These are phyloP conservation scores for Stentor coeruleus DNA, from an alignment of 73 alveolate genomes.

Conservation along the genomic window DNA sequence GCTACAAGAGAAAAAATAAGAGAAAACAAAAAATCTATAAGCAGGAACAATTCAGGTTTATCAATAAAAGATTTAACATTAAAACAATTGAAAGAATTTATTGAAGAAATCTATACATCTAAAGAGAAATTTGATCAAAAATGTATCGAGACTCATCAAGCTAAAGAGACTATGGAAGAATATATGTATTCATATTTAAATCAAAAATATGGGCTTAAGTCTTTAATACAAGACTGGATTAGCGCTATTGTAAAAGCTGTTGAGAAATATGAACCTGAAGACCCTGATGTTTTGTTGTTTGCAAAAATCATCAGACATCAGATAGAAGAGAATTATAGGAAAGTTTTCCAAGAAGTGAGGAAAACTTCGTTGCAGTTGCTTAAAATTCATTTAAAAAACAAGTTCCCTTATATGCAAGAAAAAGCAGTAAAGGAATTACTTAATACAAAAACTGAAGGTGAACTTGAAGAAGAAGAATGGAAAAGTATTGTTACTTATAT, in stretches of 20 bases:
- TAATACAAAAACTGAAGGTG: conserved; percentile 48
- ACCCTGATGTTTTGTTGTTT: conserved; percentile 78
- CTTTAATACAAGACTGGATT: conserved; percentile 71
- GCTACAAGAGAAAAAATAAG: background rate
- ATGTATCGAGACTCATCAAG: conserved; percentile 62
- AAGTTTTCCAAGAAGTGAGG: conserved; percentile 49
- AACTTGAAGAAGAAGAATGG: conserved; percentile 66
- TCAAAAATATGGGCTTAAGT: conserved; percentile 79
- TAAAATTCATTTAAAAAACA: conserved; percentile 58
- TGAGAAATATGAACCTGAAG: conserved; percentile 60
- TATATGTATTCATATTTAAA: conserved; percentile 73
- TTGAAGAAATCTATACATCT: conserved; percentile 67
- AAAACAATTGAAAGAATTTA: conserved; percentile 59
- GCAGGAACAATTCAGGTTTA: background rate
- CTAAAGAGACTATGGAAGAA: conserved; percentile 87
- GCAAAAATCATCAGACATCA: conserved; percentile 82
- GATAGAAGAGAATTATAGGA: conserved; percentile 52
- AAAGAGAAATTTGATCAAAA: conserved; percentile 69
- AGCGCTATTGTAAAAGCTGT: conserved; percentile 78
- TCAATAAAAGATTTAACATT: conserved; percentile 31
- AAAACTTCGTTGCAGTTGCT: conserved; percentile 54
- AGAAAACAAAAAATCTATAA: background rate
- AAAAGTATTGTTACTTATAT: conserved; percentile 54
- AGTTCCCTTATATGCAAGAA: conserved; percentile 65
- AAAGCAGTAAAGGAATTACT: conserved; percentile 59